phyloP scores from a whole-genome alignment of 192 early-diverging fungal genomes.

The Coemansia sp. region DNA sequence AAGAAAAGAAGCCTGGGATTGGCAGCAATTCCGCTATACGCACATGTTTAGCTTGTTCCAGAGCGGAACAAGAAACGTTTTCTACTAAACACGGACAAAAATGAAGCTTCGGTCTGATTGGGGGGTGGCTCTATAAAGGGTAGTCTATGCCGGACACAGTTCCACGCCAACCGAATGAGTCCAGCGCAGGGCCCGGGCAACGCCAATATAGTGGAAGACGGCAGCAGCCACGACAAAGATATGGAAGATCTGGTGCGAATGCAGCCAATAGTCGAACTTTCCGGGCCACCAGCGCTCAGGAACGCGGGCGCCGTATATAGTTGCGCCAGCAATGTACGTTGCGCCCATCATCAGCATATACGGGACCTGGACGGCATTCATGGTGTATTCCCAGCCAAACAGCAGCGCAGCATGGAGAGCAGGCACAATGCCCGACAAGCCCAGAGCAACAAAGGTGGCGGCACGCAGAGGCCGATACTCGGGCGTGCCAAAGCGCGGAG shows the following conservation, averaged over 20 bases:
- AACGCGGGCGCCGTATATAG: constrained; percentile 78
- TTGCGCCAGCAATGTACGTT: constrained; percentile 77
- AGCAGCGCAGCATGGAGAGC: constrained; percentile 60
- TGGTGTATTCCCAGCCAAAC: constrained; percentile 63
- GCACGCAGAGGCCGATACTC: constrained; percentile 79
- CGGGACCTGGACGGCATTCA: constrained; percentile 60
- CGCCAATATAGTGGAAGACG: constrained; percentile 66
- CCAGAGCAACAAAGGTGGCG: constrained; percentile 74
- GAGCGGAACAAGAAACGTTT: neutral
- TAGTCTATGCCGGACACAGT: constrained; percentile 16
- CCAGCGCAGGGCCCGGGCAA: constrained; percentile 57
- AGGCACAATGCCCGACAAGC: constrained; percentile 72
- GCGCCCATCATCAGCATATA: constrained; percentile 71
- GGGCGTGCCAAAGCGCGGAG: constrained; percentile 66
- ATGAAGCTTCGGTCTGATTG: neutral
- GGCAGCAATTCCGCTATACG: no score
- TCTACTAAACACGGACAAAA: neutral
- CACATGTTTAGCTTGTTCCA: no score
- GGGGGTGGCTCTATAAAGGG: neutral
- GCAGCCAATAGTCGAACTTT: constrained; percentile 74
- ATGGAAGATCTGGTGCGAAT: constrained; percentile 92
- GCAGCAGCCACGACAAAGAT: constrained; percentile 75
- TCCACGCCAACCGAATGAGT: constrained; percentile 37
- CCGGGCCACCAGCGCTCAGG: constrained; percentile 90
- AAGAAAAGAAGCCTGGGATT: neutral